Percentiles rank a stretch among this genome's conserved stretches.
Conservation (phyloP, 345 rosid species). For the Anastatica hierochuntica region DNA sequence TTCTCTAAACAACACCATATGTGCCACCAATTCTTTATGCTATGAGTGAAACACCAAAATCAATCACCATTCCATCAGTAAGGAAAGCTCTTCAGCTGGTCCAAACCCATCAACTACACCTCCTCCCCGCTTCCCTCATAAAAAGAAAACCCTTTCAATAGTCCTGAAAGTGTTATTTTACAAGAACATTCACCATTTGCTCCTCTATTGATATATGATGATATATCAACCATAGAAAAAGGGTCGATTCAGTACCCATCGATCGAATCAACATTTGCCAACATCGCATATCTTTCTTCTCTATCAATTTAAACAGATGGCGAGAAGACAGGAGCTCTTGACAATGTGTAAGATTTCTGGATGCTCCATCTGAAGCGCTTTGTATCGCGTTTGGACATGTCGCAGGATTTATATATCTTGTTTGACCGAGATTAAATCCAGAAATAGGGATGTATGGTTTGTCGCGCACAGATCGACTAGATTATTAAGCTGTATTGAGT, state of each 20-base stretch:
- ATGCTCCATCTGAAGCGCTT: constrained; percentile 87
- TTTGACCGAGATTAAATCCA: constrained; percentile 66
- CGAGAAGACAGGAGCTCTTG: constrained; percentile 38
- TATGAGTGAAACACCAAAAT: constrained; percentile 28
- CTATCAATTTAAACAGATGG: constrained; percentile 21
- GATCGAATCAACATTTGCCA: constrained; percentile 54
- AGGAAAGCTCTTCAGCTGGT: constrained; percentile 54
- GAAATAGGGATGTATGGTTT: constrained; percentile 92
- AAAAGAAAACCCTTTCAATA: constrained; percentile 24
- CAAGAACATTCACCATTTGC: constrained; percentile 48
- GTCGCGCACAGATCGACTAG: constrained; percentile 82
- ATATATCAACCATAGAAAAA: constrained; percentile 28
- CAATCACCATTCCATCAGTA: constrained; percentile 21
- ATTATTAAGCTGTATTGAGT: constrained; percentile 67
- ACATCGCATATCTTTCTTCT: constrained; percentile 21
- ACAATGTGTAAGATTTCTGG: constrained; percentile 71
- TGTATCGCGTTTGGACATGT: constrained; percentile 96
- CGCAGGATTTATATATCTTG: constrained; percentile 94
- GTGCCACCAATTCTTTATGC: constrained; percentile 67
- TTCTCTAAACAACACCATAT: constrained; percentile 55
- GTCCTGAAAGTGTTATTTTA: constrained; percentile 21
- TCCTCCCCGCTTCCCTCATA: constrained; percentile 28
- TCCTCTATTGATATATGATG: constrained; percentile 41
- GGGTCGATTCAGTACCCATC: constrained; percentile 76
- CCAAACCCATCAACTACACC: constrained; percentile 14